Evolutionary conservation across 23 red algal species (phyloP), one percentile per base, ranked within the genome.

Genomic region (Pyropia haitanensis): DNA sequence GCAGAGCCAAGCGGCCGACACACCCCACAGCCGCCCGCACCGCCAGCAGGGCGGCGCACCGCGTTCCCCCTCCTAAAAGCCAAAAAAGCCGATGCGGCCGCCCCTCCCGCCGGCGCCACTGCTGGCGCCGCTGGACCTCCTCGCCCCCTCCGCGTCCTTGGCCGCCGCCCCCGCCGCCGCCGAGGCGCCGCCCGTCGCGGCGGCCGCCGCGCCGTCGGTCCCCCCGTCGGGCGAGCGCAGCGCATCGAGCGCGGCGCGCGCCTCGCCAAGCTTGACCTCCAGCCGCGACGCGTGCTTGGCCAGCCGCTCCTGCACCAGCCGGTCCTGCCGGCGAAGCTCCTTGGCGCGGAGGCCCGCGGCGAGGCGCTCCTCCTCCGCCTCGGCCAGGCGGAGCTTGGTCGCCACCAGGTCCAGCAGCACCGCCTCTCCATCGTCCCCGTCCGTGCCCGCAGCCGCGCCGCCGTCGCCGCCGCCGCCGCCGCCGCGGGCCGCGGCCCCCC

Each of bases 241-340:
- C 39, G 39, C 39, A 9, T 72, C 66, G 14, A 85, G 49, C 31
- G 73, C 80, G 18, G 66, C 69, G 18, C 60, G 73, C 6, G 80
- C 69, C 23, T 85, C 57, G 17, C 69, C 80, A 18, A 85, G 80
- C 70, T 73, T 66, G 2, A 85, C 80, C 67, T 85, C 80, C 34
- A 85, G 60, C 6, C 80, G 66, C 17, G 67, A 73, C 8, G 80
- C 80, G 64, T 85, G 80, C n/a, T 57, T 44, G n/a, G 80, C 80
- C 56, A 85, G 34, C n/a, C 60, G 33, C 23, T 85, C 58, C 65
- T 85, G 80, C 8, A 62, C 60, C 44, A 58, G 49, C 27, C 60
- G 64, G 58, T 85, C 80, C 25, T 21, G 58, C 68, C 74, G 73
- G 26, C 65, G 44, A 2, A 50, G 69, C 69, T 85, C 44, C 58